A percentile compares a stretch with the other conserved stretches of the same genome.
Evolutionary conservation across 495 filamentous ascomycete genomes (phyloP).

Genomic region (Oleoguttula mirabilis): DNA sequence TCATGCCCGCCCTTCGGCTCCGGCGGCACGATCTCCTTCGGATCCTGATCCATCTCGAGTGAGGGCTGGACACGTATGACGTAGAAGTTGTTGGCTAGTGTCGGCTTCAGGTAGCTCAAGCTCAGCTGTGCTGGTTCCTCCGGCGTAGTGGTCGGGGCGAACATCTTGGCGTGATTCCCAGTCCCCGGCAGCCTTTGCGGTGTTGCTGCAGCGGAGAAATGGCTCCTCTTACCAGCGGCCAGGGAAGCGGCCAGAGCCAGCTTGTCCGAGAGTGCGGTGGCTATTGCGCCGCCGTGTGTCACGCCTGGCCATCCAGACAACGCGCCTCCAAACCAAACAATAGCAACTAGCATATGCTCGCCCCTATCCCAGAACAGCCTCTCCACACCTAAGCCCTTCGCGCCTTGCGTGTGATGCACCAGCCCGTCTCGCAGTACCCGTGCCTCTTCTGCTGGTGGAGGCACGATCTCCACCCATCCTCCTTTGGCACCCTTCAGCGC

Average conservation of each 20-base stretch:
- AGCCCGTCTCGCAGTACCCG: conserved; percentile 1
- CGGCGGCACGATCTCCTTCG: conserved; percentile 18
- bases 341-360: conserved; percentile 35
- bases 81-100: conserved; percentile 50
- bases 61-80: conserved; percentile 42
- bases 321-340: conserved; percentile 53
- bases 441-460: background rate
- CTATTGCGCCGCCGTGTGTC: conserved; percentile 63
- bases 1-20: conserved; percentile 20
- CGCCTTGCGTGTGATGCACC: conserved; percentile 19
- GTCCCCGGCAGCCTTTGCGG: conserved; percentile 19
- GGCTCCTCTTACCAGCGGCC: background rate
- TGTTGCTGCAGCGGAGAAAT: conserved; percentile 8
- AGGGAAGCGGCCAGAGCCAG: conserved; percentile 39
- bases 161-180: conserved; percentile 25
- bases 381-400: conserved; percentile 24
- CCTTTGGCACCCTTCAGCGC: conserved; percentile 17
- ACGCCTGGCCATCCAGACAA: conserved; percentile 63
- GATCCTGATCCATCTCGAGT: conserved; percentile 19
- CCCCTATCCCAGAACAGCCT: conserved; percentile 40
- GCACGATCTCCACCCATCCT: conserved; percentile 21
- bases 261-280: conserved; percentile 59
- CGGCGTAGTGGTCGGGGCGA: conserved; percentile 23
- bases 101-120: conserved; percentile 48
- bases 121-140: conserved; percentile 36